Evolutionary conservation across 768 basidiomycete species (phyloP).

Genomic region (Stropharia rugosoannulata): DNA sequence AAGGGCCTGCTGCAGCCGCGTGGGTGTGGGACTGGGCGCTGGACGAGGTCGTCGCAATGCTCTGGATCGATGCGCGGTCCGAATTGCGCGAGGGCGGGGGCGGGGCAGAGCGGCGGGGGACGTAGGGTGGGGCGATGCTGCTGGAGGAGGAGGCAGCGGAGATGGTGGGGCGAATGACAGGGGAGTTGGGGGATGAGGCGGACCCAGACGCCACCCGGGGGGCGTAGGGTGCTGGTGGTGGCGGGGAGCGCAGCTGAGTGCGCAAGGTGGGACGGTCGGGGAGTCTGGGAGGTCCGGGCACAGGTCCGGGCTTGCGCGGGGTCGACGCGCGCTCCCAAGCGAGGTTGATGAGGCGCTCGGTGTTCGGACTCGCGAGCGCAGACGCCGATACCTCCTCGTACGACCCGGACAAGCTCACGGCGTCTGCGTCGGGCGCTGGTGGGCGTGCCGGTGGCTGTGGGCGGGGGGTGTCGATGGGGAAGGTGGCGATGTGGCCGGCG

Average conservation of each 20-base stretch:
- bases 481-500: constrained; percentile 43
- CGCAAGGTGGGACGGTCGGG: constrained; percentile 44
- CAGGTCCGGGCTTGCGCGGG: constrained; percentile 22
- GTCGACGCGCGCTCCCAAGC: constrained; percentile 52
- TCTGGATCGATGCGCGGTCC: constrained; percentile 64
- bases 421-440: constrained; percentile 41
- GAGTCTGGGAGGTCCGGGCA: constrained; percentile 39
- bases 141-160: constrained; percentile 32
- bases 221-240: constrained; percentile 30
- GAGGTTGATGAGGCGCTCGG: constrained; percentile 39
- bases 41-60: constrained; percentile 41
- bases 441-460: constrained; percentile 10
- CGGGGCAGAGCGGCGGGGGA: constrained; percentile 40
- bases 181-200: constrained; percentile 30
- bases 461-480: constrained; percentile 42
- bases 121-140: constrained; percentile 34
- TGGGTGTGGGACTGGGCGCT: constrained; percentile 31
- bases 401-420: constrained; percentile 64
- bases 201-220: constrained; percentile 20
- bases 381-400: constrained; percentile 67
- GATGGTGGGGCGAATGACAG: constrained; percentile 28
- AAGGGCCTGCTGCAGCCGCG: constrained; percentile 10
- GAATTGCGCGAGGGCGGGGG: constrained; percentile 49
- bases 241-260: constrained; percentile 19
- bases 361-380: constrained; percentile 49